phyloP scores from a whole-genome alignment of 2,329 filamentous ascomycete species.

The Colletotrichum cereale region DNA sequence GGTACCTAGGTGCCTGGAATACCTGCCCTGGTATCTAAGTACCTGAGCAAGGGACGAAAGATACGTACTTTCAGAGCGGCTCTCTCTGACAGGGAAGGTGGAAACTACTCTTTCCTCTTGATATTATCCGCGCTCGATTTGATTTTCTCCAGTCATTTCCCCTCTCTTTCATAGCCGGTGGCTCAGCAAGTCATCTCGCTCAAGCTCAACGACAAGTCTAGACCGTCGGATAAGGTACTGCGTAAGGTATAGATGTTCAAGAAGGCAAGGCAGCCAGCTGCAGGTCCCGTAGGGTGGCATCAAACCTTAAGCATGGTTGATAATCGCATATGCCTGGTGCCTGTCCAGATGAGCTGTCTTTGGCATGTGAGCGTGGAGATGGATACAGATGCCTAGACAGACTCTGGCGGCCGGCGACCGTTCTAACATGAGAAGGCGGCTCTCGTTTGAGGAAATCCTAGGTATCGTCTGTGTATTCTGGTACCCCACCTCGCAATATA shows the following conservation, averaged over 20 bases:
- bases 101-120: conserved; percentile 9
- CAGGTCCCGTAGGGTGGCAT: conserved; percentile 29
- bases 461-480: background rate
- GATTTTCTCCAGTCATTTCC: background rate
- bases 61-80: background rate
- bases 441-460: background rate
- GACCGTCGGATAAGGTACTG: background rate
- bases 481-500: background rate
- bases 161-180: background rate
- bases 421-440: background rate
- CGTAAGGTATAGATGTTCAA: background rate
- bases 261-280: conserved; percentile 1
- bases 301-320: conserved; percentile 33
- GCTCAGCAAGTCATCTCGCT: conserved; percentile 1
- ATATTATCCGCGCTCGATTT: conserved; percentile 4
- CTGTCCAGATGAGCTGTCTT: background rate
- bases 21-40: background rate
- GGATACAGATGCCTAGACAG: background rate
- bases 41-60: background rate
- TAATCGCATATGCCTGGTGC: background rate
- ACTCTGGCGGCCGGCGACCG: background rate
- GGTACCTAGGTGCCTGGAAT: background rate
- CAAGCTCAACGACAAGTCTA: background rate
- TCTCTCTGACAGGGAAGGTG: conserved; percentile 13
- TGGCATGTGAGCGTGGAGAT: background rate